Conservation (phyloP, 352 stramenopile genomes). For the Phytophthora uliginosa region DNA sequence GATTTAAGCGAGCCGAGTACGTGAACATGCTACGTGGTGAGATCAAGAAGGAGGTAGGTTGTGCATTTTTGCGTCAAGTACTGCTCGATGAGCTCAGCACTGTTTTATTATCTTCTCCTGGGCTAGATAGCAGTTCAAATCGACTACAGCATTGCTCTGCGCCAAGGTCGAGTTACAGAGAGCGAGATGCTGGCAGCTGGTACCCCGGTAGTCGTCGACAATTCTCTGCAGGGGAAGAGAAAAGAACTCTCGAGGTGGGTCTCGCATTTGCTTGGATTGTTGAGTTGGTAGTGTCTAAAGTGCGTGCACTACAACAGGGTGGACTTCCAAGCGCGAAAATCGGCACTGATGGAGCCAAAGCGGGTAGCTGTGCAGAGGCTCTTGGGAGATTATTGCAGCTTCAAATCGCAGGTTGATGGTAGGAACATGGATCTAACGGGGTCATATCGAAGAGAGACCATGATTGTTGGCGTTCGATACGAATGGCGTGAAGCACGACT, state of each 20-base stretch:
- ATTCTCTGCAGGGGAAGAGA: slow-evolving; percentile 11
- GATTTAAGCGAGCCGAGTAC: slow-evolving; percentile 72
- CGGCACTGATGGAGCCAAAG: slow-evolving; percentile 56
- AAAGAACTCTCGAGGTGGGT: slow-evolving; percentile 53
- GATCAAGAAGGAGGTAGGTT: slow-evolving; percentile 78
- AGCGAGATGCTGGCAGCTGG: slow-evolving; percentile 26
- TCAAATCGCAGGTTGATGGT: slow-evolving; percentile 42
- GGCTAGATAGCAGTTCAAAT: slow-evolving; percentile 70
- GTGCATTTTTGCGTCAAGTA: neutral
- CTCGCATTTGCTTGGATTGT: neutral
- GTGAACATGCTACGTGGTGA: slow-evolving; percentile 67
- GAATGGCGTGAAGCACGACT: slow-evolving; percentile 78
- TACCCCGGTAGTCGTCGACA: slow-evolving; percentile 4
- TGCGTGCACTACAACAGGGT: slow-evolving; percentile 31
- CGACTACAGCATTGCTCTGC: slow-evolving; percentile 55
- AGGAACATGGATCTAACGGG: neutral
- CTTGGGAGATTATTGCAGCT: slow-evolving; percentile 71
- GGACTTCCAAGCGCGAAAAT: slow-evolving; percentile 65
- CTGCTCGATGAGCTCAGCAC: neutral
- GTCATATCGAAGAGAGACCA: slow-evolving; percentile 42
- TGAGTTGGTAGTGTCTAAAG: neutral
- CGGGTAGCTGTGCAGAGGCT: slow-evolving; percentile 41
- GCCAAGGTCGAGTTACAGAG: slow-evolving; percentile 34
- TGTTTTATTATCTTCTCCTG: neutral
- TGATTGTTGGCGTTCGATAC: slow-evolving; percentile 68